phyloP scores from a whole-genome alignment of 176 grass and related monocot genomes.

The Tillandsia leiboldiana region DNA sequence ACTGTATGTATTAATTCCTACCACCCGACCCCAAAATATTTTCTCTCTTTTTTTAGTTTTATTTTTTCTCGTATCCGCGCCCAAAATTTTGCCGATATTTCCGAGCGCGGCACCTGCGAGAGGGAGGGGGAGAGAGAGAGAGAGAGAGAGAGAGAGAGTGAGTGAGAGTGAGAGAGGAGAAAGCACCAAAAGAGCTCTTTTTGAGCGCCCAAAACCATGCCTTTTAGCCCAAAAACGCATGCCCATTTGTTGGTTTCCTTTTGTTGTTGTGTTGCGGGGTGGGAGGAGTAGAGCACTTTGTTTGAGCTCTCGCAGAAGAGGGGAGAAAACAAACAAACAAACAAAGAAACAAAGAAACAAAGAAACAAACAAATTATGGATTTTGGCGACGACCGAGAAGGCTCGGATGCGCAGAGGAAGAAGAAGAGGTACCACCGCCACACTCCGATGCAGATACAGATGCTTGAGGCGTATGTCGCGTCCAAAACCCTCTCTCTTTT shows the following conservation, averaged over 20 bases:
- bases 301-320: neutral
- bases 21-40: neutral
- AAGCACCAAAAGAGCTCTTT: neutral
- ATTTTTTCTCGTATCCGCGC: neutral
- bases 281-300: neutral
- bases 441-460: conserved; percentile 95
- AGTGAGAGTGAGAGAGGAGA: neutral
- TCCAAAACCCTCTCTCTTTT: neutral
- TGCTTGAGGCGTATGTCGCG: conserved; percentile 70
- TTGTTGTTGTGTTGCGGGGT: neutral
- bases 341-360: too few relatives aligned
- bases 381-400: conserved; percentile 72
- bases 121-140: too few relatives aligned
- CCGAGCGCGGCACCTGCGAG: neutral
- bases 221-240: neutral
- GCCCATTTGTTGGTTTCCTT: neutral
- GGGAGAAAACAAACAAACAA: neutral
- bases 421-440: conserved; percentile 94
- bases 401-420: conserved; percentile 50
- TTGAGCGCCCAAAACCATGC: neutral
- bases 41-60: neutral
- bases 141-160: too few relatives aligned
- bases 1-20: neutral
- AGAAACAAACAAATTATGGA: conserved; percentile 32
- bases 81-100: conserved; percentile 6